A percentile compares a stretch with the other conserved stretches of the same genome.
phyloP scores from a whole-genome alignment of 2,329 filamentous ascomycete genomes.

The Microcera coccophila region DNA sequence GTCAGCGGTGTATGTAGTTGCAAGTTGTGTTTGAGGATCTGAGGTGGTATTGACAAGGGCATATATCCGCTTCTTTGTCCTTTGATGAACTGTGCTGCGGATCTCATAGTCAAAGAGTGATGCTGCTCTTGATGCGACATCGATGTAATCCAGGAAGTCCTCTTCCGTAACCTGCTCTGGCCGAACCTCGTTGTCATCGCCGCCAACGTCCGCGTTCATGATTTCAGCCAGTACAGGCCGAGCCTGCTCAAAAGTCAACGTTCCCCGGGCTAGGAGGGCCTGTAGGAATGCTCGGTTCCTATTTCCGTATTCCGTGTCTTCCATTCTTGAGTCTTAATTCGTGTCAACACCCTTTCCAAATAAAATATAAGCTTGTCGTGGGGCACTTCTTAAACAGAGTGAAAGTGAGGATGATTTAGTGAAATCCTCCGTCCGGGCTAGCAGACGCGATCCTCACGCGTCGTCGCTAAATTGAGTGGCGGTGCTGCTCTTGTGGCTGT shows the following conservation, averaged over 20 bases:
- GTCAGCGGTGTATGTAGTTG: slow-evolving; percentile 73
- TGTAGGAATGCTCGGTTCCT: slow-evolving; percentile 86
- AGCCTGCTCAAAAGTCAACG: slow-evolving; percentile 71
- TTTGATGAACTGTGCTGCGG: slow-evolving; percentile 67
- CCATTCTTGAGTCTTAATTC: slow-evolving; percentile 7
- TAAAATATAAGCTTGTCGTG: neutral
- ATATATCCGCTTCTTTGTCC: slow-evolving; percentile 63
- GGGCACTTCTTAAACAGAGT: too few relatives aligned
- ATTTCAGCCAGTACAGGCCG: slow-evolving; percentile 74
- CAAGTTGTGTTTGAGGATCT: slow-evolving; percentile 80
- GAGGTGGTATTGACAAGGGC: slow-evolving; percentile 85
- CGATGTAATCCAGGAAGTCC: slow-evolving; percentile 65
- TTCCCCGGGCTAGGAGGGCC: slow-evolving; percentile 74
- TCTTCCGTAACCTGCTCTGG: slow-evolving; percentile 63
- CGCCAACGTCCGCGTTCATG: slow-evolving; percentile 50
- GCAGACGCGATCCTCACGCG: slow-evolving; percentile 2
- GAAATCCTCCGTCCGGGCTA: neutral
- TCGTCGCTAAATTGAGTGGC: slow-evolving; percentile 18
- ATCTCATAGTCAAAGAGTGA: slow-evolving; percentile 86
- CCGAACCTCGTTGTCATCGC: slow-evolving; percentile 38
- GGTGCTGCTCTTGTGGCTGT: neutral
- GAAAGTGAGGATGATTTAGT: too few relatives aligned
- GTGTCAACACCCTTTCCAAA: neutral
- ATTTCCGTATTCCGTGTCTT: slow-evolving; percentile 47
- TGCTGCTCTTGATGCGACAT: slow-evolving; percentile 66